A percentile compares a stretch with the other conserved stretches of the same genome.
Conservation (phyloP, 495 filamentous ascomycete genomes). For the Penicillium dipodomyicola region DNA sequence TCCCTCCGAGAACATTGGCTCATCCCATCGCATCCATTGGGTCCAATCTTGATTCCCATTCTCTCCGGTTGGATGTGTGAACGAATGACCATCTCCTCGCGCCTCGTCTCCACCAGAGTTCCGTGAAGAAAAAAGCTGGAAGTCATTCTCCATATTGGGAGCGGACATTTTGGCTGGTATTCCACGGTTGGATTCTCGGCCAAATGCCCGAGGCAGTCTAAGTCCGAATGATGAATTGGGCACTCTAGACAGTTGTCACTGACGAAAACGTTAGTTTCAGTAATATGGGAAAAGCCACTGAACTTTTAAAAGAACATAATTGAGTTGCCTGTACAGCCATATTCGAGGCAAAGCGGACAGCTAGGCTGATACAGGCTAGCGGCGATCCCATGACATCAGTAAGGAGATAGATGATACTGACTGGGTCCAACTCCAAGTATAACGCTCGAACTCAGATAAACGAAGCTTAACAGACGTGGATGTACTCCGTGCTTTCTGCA, state of each 20-base stretch:
- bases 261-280: slow-evolving; percentile 3
- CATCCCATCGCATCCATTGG: slow-evolving; percentile 54
- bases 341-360: neutral
- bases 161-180: slow-evolving; percentile 26
- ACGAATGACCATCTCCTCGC: slow-evolving; percentile 15
- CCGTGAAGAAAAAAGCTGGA: slow-evolving; percentile 42
- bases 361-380: slow-evolving; percentile 3
- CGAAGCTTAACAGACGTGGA: neutral
- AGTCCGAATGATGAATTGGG: slow-evolving; percentile 5
- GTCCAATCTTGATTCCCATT: slow-evolving; percentile 45
- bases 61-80: slow-evolving; percentile 24
- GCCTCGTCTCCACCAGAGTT: slow-evolving; percentile 28
- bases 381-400: neutral
- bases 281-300: neutral
- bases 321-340: slow-evolving; percentile 5
- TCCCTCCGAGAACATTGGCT: slow-evolving; percentile 33
- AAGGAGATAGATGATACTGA: slow-evolving; percentile 14
- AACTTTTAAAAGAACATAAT: neutral
- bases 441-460: neutral
- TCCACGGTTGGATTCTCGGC: slow-evolving; percentile 21
- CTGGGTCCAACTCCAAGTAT: slow-evolving; percentile 4
- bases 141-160: slow-evolving; percentile 38
- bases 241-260: slow-evolving; percentile 8
- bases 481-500: neutral
- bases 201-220: neutral